Conservation (phyloP, 2,329 filamentous ascomycete genomes). For the Pochonia chlamydosporia region DNA sequence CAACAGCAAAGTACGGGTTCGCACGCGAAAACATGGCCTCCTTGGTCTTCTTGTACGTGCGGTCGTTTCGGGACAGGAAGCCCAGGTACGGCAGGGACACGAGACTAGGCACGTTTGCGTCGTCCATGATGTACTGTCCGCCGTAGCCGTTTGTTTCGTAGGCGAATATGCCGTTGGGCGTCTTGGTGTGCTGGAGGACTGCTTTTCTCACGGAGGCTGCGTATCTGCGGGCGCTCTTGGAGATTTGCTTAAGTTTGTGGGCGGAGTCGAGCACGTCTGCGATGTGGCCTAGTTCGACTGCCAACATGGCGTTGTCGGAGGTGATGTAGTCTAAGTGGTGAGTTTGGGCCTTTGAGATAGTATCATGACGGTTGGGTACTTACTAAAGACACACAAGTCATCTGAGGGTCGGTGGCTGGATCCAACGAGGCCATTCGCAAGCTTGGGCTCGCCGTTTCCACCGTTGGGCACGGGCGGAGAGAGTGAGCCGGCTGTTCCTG, state of each 20-base stretch:
- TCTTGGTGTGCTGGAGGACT: slow-evolving; percentile 43
- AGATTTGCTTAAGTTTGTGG: slow-evolving; percentile 63
- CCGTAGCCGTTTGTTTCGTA: slow-evolving; percentile 75
- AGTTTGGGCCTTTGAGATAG: too few species aligned
- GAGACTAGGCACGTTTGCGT: slow-evolving; percentile 64
- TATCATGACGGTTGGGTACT: not conserved
- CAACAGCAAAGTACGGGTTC: slow-evolving; percentile 65
- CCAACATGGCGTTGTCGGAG: slow-evolving; percentile 31
- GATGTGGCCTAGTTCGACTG: slow-evolving; percentile 48
- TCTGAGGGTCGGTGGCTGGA: slow-evolving; percentile 80
- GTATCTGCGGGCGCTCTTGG: slow-evolving; percentile 30
- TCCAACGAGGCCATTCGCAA: slow-evolving; percentile 68
- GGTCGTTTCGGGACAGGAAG: slow-evolving; percentile 51
- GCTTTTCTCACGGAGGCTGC: slow-evolving; percentile 64
- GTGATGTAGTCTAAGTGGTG: slow-evolving; percentile 41
- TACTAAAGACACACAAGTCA: slow-evolving; percentile 66
- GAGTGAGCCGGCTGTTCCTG: slow-evolving; percentile 18
- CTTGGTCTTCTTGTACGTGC: slow-evolving; percentile 72
- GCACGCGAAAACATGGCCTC: slow-evolving; percentile 68
- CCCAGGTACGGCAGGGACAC: slow-evolving; percentile 60
- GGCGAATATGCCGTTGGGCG: slow-evolving; percentile 59
- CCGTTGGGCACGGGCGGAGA: slow-evolving; percentile 48
- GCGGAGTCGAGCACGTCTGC: slow-evolving; percentile 60
- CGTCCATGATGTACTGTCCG: slow-evolving; percentile 61
- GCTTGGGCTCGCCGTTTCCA: slow-evolving; percentile 73